Base-by-base conservation (phyloP, 805 yeast species). In the Alloascoidea africana region DNA sequence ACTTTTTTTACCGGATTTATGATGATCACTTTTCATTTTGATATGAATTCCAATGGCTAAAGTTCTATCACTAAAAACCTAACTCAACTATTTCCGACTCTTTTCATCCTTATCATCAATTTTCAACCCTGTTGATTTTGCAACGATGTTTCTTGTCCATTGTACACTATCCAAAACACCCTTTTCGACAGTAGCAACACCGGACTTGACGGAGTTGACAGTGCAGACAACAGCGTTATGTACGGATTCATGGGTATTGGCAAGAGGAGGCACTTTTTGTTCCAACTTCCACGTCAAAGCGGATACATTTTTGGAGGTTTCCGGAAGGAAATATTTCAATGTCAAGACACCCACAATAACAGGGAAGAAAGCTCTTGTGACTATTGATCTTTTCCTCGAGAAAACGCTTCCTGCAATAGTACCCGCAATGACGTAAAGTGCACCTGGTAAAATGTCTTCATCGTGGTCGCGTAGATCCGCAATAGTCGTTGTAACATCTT, bases 261-360 rank as follows among this genome's bases (percentile, higher is more conserved):
- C 84, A 27, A 84, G 53, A 32, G 61, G 63, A 3, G 94, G 93
- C 34, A 76, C 55, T 39, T 66, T 56, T 51, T 71, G 58, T 54
- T 85, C 91, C 42, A 71, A 61, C 39, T 60, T 57, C 73, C 83
- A 75, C 2, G 68, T 57, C 47, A 76, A 71, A 4, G 59, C 54
- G 11, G 68, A 57, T 5, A 83, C 71, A 53, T 79, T 82, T 33
- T 50, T 48, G 48, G 70, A 82, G 0, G 95, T 85, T 37, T 65
- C 57, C 14, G 95, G 95, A 48, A 83, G 65, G 47, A 81, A 76
- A 53, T 70, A 65, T 42, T 63, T 70, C 59, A 85, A 82, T 0
- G 89, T 73, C 4, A 60, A 67, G 18, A 68, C 43, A 11, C 87
- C 91, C 38, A 78, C 65, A 0, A 62, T 57, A 2, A 76, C 39